A percentile compares a stretch with the other conserved stretches of the same genome.
phyloP scores from a whole-genome alignment of 2,329 filamentous ascomycete genomes.

The Fusarium tuaranense region DNA sequence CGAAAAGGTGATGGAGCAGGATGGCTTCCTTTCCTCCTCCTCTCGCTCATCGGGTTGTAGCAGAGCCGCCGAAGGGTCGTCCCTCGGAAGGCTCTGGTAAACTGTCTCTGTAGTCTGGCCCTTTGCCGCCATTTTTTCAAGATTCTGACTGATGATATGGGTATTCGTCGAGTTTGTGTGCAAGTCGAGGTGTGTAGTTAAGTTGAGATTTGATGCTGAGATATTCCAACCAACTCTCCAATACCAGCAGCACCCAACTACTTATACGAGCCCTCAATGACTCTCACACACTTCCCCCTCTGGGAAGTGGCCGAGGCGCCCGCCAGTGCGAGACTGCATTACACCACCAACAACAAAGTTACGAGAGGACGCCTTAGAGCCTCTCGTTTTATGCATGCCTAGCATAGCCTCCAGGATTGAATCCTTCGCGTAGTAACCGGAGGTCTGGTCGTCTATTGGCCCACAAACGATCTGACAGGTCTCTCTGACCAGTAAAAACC shows the following conservation, averaged over 20 bases:
- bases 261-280: slow-evolving; percentile 11
- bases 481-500: not conserved
- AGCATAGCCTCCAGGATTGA: slow-evolving; percentile 25
- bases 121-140: slow-evolving; percentile 31
- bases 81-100: slow-evolving; percentile 32
- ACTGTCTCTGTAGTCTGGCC: slow-evolving; percentile 11
- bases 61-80: slow-evolving; percentile 31
- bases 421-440: slow-evolving; percentile 21
- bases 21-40: slow-evolving; percentile 19
- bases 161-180: not conserved
- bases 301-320: slow-evolving; percentile 21
- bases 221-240: not conserved
- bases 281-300: not conserved
- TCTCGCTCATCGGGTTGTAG: slow-evolving; percentile 25
- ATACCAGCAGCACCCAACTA: slow-evolving; percentile 6
- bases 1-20: slow-evolving; percentile 30
- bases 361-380: not conserved
- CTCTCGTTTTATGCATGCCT: slow-evolving; percentile 22
- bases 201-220: not conserved
- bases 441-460: slow-evolving; percentile 22
- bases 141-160: not conserved
- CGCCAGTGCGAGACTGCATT: not conserved
- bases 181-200: not conserved
- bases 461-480: not conserved
- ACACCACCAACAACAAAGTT: not conserved